Conservation (phyloP, 2,329 filamentous ascomycete genomes). For the Scedosporium aurantiacum region DNA sequence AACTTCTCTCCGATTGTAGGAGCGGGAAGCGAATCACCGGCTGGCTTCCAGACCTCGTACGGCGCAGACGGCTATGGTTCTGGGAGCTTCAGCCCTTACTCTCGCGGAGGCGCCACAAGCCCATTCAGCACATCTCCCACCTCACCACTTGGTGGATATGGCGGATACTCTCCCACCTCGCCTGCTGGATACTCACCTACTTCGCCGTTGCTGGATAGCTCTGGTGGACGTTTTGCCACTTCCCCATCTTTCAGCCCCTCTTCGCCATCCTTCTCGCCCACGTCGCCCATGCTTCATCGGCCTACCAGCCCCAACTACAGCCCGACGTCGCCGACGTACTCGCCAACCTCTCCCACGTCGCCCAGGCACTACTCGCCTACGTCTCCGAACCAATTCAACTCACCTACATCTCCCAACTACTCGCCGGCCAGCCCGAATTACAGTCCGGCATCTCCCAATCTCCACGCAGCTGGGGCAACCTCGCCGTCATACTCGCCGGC, state of each 20-base stretch:
- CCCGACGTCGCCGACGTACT: slow-evolving; percentile 55
- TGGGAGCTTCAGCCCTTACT: slow-evolving; percentile 52
- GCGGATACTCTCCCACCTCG: slow-evolving; percentile 66
- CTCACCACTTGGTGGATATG: slow-evolving; percentile 45
- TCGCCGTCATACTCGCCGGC: slow-evolving; percentile 57
- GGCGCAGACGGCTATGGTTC: slow-evolving; percentile 38
- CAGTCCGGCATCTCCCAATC: slow-evolving; percentile 55
- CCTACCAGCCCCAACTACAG: slow-evolving; percentile 51
- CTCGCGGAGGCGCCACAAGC: slow-evolving; percentile 51
- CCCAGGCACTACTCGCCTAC: slow-evolving; percentile 53
- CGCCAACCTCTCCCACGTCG: slow-evolving; percentile 47
- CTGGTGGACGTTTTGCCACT: slow-evolving; percentile 41
- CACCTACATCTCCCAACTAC: slow-evolving; percentile 64
- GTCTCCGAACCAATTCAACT: slow-evolving; percentile 63
- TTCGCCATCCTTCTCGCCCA: slow-evolving; percentile 53
- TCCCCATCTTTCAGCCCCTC: slow-evolving; percentile 54
- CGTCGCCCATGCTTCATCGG: slow-evolving; percentile 47
- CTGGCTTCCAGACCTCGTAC: slow-evolving; percentile 55
- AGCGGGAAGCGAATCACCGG: slow-evolving; percentile 59
- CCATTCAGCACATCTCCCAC: slow-evolving; percentile 64
- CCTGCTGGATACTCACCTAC: slow-evolving; percentile 69
- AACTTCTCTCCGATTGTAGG: slow-evolving; percentile 70
- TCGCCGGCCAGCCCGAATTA: slow-evolving; percentile 62
- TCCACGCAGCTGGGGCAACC: slow-evolving; percentile 31
- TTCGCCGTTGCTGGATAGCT: slow-evolving; percentile 50